Evolutionary conservation across 1,284 basidiomycete species (phyloP).

Genomic region (Cryptococcus sp.): DNA sequence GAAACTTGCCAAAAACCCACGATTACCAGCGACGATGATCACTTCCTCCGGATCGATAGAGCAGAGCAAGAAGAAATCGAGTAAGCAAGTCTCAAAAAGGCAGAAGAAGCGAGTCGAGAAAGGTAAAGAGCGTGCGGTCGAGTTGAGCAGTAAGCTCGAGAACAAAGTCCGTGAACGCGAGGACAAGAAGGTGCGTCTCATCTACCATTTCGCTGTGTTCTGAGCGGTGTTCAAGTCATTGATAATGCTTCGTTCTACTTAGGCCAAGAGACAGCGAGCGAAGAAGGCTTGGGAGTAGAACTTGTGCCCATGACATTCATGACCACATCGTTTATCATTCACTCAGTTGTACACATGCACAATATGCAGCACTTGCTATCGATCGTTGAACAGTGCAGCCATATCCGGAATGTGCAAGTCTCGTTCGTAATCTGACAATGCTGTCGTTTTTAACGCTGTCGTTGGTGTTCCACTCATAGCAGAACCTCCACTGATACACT

Average conservation of each 20-base stretch:
- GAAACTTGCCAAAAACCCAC: slow-evolving; percentile 46
- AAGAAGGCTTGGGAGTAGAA: slow-evolving; percentile 50
- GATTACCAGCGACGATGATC: slow-evolving; percentile 50
- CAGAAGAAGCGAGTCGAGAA: slow-evolving; percentile 40
- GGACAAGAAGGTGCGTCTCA: slow-evolving; percentile 42
- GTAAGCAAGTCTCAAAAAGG: slow-evolving; percentile 25
- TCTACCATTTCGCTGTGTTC: background rate
- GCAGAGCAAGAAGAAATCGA: slow-evolving; percentile 29
- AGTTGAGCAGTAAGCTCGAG: slow-evolving; percentile 33
- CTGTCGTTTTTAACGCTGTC: no score
- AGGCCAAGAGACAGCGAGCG: slow-evolving; percentile 46
- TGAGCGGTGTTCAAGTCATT: background rate
- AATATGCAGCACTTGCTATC: background rate
- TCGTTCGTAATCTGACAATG: no score
- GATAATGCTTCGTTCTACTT: background rate
- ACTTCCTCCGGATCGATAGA: slow-evolving; percentile 36
- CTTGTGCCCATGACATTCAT: background rate
- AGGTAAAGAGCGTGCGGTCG: slow-evolving; percentile 38
- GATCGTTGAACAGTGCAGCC: no score
- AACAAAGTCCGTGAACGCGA: slow-evolving; percentile 41
- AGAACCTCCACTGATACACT: background rate
- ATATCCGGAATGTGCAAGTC: no score
- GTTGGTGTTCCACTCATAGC: no score
- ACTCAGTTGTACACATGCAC: background rate
- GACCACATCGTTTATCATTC: no score